Evolutionary conservation across 805 yeast genomes (phyloP).

Genomic region (Yarrowia bubula): DNA sequence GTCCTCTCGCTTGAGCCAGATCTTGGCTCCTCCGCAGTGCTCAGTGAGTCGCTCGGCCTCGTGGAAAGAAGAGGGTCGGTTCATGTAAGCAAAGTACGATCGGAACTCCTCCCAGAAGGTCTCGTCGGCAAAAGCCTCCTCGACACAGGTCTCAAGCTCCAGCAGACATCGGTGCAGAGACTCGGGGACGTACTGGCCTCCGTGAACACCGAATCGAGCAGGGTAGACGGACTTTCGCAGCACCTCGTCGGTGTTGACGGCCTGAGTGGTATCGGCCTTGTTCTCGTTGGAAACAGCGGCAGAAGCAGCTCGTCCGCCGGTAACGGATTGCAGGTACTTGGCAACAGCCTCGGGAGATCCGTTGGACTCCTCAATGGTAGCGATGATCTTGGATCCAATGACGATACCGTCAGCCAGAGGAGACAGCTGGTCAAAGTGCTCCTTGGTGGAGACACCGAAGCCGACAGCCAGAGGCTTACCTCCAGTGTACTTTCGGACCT

Average conservation of each 20-base stretch:
- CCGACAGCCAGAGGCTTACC: conserved; percentile 90
- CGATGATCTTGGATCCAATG: conserved; percentile 83
- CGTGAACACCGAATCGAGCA: conserved; percentile 88
- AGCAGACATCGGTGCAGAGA: conserved; percentile 85
- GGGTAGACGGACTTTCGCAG: conserved; percentile 43
- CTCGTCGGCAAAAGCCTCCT: conserved; percentile 84
- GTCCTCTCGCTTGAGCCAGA: conserved; percentile 98
- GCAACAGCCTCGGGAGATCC: conserved; percentile 53
- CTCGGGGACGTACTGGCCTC: conserved; percentile 99
- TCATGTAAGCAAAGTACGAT: conserved; percentile 84
- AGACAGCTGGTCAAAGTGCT: conserved; percentile 81
- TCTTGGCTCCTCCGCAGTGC: conserved; percentile 89
- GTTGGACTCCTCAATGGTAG: conserved; percentile 62
- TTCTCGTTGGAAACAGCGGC: conserved; percentile 6
- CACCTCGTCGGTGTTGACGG: conserved; percentile 24
- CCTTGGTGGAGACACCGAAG: conserved; percentile 92
- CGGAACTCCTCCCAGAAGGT: conserved; percentile 90
- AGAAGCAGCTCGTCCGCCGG: conserved; percentile 48
- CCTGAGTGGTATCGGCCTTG: conserved; percentile 10
- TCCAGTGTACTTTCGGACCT: conserved; percentile 74
- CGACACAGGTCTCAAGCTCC: conserved; percentile 86
- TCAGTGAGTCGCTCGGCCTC: conserved; percentile 86
- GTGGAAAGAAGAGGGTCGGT: conserved; percentile 93
- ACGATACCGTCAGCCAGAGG: conserved; percentile 90
- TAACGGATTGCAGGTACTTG: conserved; percentile 64